A percentile compares a stretch with the other conserved stretches of the same genome.
Conservation (phyloP, 352 stramenopile species). For the Pythium folliculosum region DNA sequence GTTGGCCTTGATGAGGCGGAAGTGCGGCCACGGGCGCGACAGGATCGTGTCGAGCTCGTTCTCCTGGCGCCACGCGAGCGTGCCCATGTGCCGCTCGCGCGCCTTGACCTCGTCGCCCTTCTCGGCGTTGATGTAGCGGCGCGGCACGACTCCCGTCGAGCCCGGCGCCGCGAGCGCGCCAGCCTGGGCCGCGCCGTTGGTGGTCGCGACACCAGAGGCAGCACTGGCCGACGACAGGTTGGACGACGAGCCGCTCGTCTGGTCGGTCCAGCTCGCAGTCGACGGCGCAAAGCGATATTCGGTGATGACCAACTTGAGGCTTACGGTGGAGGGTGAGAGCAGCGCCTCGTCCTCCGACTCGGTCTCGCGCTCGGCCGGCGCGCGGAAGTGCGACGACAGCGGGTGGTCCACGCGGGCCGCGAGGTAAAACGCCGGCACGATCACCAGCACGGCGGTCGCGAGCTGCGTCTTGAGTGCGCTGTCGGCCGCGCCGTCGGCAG, state of each 20-base stretch:
- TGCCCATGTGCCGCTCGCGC: slow-evolving; percentile 68
- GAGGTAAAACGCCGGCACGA: slow-evolving; percentile 67
- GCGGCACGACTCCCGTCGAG: slow-evolving; percentile 36
- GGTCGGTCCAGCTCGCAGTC: neutral
- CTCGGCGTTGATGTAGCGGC: slow-evolving; percentile 72
- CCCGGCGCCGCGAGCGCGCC: slow-evolving; percentile 10
- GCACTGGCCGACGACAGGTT: neutral
- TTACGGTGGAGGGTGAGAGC: slow-evolving; percentile 15
- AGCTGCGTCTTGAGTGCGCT: slow-evolving; percentile 53
- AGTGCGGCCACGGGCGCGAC: slow-evolving; percentile 58
- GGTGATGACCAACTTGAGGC: slow-evolving; percentile 73
- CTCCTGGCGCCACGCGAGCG: slow-evolving; percentile 75
- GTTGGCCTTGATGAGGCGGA: slow-evolving; percentile 89
- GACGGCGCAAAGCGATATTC: slow-evolving; percentile 63
- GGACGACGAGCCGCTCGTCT: slow-evolving; percentile 2
- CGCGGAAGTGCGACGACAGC: slow-evolving; percentile 62
- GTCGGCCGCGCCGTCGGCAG: slow-evolving; percentile 36
- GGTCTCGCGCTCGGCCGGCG: slow-evolving; percentile 21
- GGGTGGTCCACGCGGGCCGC: slow-evolving; percentile 75
- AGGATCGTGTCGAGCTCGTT: slow-evolving; percentile 85
- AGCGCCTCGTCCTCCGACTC: neutral
- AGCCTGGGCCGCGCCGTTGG: neutral
- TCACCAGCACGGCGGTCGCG: slow-evolving; percentile 58
- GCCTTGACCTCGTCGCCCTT: slow-evolving; percentile 75
- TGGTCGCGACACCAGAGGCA: neutral